phyloP scores from a whole-genome alignment of 169 alveolate species.

The Cryptosporidium xiaoi region DNA sequence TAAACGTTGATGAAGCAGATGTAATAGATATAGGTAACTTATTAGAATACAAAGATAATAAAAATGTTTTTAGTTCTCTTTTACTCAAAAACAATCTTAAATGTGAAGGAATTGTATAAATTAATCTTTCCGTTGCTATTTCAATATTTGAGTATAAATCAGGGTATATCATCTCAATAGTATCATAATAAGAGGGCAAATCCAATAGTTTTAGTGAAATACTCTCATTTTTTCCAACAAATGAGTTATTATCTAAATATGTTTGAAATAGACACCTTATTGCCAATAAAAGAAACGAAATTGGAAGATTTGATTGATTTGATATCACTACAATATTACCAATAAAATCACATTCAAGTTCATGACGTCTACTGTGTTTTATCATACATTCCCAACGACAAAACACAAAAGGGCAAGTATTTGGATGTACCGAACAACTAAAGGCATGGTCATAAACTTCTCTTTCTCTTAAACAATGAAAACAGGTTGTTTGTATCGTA shows the following conservation, averaged over 20 bases:
- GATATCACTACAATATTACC: conserved; percentile 81
- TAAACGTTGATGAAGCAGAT: conserved; percentile 81
- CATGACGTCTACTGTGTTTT: conserved; percentile 84
- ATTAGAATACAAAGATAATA: conserved; percentile 83
- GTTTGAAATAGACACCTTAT: conserved; percentile 78
- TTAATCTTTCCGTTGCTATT: conserved; percentile 80
- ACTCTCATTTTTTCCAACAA: conserved; percentile 68
- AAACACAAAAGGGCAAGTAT: conserved; percentile 86
- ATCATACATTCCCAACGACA: conserved; percentile 89
- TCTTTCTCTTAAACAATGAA: conserved; percentile 88
- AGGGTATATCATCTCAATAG: conserved; percentile 79
- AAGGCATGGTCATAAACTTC: conserved; percentile 77
- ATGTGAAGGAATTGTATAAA: conserved; percentile 81
- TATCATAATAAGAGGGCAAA: conserved; percentile 77
- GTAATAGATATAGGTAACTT: conserved; percentile 81
- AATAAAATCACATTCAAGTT: conserved; percentile 85
- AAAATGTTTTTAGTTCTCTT: conserved; percentile 82
- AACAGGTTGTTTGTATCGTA: conserved; percentile 80
- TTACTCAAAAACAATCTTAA: conserved; percentile 83
- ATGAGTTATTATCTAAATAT: conserved; percentile 75
- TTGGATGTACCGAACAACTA: conserved; percentile 88
- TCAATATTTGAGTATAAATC: conserved; percentile 76
- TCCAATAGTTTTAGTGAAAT: conserved; percentile 78
- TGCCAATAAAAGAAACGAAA: conserved; percentile 78
- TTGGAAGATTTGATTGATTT: conserved; percentile 76